phyloP scores from a whole-genome alignment of 129 eudicot genomes.

The Cynara cardunculus region DNA sequence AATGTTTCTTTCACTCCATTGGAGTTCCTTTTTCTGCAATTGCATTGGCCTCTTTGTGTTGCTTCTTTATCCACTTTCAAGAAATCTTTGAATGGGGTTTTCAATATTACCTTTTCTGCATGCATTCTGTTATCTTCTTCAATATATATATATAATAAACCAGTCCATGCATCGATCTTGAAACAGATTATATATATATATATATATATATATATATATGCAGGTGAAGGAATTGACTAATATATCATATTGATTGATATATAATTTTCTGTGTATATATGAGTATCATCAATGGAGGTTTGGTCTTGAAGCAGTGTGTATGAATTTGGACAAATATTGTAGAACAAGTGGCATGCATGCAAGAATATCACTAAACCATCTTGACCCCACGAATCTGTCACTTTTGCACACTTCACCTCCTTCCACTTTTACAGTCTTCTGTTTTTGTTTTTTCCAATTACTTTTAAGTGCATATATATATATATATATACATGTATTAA shows the following conservation, averaged over 20 bases:
- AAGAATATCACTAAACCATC: slow-evolving; percentile 14
- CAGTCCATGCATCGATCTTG: too few relatives aligned
- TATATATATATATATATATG: too few relatives aligned
- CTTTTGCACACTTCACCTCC: slow-evolving; percentile 18
- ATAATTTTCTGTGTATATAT: background rate
- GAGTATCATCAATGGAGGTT: background rate
- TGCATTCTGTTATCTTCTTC: background rate
- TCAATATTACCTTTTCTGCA: slow-evolving; percentile 3
- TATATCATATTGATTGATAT: too few relatives aligned
- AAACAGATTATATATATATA: too few relatives aligned
- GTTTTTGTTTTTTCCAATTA: background rate
- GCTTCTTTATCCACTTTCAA: slow-evolving; percentile 2
- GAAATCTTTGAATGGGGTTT: slow-evolving; percentile 5
- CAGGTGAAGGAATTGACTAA: too few relatives aligned
- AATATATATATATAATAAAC: background rate
- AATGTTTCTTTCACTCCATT: slow-evolving; percentile 7
- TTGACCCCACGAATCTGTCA: slow-evolving; percentile 23
- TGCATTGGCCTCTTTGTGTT: slow-evolving; percentile 10
- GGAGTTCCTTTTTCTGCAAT: slow-evolving; percentile 5
- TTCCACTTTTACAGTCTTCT: slow-evolving; percentile 17
- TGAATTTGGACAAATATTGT: background rate
- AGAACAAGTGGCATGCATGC: slow-evolving; percentile 76
- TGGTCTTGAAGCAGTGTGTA: background rate
- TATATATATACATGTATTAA: background rate
- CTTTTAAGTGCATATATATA: background rate